A percentile compares a stretch with the other conserved stretches of the same genome.
Conservation (phyloP, 2,329 filamentous ascomycete genomes). For the Fulvia fulva region DNA sequence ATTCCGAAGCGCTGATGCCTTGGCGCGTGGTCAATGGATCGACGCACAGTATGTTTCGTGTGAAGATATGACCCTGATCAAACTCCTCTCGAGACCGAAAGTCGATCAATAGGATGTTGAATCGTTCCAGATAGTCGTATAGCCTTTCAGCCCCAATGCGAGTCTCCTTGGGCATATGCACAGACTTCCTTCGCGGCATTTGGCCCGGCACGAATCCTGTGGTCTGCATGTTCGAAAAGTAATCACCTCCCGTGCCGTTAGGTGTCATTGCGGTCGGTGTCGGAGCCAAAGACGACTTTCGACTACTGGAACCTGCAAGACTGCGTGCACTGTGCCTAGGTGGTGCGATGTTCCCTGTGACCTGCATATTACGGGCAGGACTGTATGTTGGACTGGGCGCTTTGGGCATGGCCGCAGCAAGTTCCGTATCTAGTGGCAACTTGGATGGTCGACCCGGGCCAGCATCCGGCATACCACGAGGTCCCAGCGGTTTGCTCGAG, state of each 20-base stretch:
- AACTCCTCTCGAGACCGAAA: constrained; percentile 75
- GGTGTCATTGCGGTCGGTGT: constrained; percentile 38
- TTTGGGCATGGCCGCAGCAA: constrained; percentile 61
- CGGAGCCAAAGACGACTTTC: constrained; percentile 49
- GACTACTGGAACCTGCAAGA: constrained; percentile 51
- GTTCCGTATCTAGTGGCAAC: constrained; percentile 47
- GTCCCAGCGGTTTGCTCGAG: constrained; percentile 39
- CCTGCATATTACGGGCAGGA: constrained; percentile 67
- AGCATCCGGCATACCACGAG: constrained; percentile 52
- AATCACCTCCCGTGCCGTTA: constrained; percentile 36
- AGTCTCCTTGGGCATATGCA: constrained; percentile 52
- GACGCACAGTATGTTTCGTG: constrained; percentile 79
- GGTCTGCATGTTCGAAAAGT: constrained; percentile 36
- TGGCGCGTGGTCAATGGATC: constrained; percentile 74
- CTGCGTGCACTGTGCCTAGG: constrained; percentile 63
- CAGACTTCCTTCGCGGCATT: constrained; percentile 38
- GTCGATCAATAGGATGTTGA: constrained; percentile 75
- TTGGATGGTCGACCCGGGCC: constrained; percentile 41
- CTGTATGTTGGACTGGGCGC: constrained; percentile 73
- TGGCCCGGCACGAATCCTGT: constrained; percentile 13
- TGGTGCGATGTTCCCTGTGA: constrained; percentile 60
- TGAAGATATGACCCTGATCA: constrained; percentile 84
- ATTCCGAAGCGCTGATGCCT: constrained; percentile 60
- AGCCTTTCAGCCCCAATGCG: constrained; percentile 68
- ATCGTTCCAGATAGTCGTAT: constrained; percentile 64